Evolutionary conservation across 257 asterid species (phyloP).

Genomic region (Vinca minor): DNA sequence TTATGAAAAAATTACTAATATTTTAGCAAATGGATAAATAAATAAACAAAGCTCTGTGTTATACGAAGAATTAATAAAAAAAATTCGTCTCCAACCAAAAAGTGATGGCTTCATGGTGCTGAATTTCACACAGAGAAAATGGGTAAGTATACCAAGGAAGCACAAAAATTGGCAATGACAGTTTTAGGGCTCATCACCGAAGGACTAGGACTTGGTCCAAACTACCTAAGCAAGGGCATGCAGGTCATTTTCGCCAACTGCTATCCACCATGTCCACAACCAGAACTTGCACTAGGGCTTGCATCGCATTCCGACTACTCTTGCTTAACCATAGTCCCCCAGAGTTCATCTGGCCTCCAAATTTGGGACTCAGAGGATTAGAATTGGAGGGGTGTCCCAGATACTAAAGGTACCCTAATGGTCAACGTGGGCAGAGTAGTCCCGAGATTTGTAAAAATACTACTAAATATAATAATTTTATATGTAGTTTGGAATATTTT

Average conservation of each 20-base stretch:
- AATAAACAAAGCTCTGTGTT: too few relatives aligned
- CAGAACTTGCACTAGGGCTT: conserved; percentile 33
- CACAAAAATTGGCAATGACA: conserved; percentile 21
- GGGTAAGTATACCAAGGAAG: conserved; percentile 33
- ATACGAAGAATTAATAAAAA: too few relatives aligned
- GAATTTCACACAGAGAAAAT: conserved; percentile 44
- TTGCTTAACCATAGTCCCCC: conserved; percentile 34
- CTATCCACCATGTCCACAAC: conserved; percentile 40
- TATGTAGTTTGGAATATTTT: too few relatives aligned
- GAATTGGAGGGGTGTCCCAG: conserved; percentile 27
- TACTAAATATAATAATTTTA: too few relatives aligned
- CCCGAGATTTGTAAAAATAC: too few relatives aligned
- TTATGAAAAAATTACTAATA: too few relatives aligned
- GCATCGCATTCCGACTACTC: conserved; percentile 48
- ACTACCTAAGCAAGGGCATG: conserved; percentile 28
- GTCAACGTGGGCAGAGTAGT: too few relatives aligned
- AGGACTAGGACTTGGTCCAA: conserved; percentile 37
- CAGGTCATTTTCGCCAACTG: conserved; percentile 38
- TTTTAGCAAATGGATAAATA: too few relatives aligned
- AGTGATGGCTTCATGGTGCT: too few relatives aligned
- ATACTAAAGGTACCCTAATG: conserved; percentile 20
- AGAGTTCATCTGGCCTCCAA: conserved; percentile 30
- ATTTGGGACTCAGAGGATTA: conserved; percentile 14
- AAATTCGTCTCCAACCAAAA: too few relatives aligned
- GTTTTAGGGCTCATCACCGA: conserved; percentile 33